Evolutionary conservation across 495 filamentous ascomycete genomes (phyloP), one percentile per base, ranked within the genome.

Genomic region (Aspergillus bridgeri): DNA sequence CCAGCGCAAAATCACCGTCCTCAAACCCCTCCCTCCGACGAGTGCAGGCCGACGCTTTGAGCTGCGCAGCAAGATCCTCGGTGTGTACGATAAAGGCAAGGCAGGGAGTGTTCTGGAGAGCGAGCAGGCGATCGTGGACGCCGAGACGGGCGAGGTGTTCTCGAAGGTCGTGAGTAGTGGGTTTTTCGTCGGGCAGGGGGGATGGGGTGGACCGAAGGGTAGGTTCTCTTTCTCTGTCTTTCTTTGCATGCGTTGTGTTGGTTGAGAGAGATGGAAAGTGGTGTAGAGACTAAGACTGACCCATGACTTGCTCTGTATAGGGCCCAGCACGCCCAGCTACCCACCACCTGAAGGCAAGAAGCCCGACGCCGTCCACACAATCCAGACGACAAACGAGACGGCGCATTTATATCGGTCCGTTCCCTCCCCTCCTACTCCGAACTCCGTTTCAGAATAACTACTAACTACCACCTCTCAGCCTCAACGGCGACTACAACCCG

Each of bases 401-500:
- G 85, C 91, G 15, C 81, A 89, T 51, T 76, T 95, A 25, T 92
- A 91, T 69, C 82, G 88, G 65, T 82, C 49, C 42, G 54, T 20
- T 42, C 42, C 43, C 17, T 20, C 25, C 43, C 18, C 15, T 21
- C 45, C 1, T 47, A 20, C 45, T 47, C 43, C 43, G 9, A 18
- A 15, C 43, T n/a, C 9, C 20, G 7, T 21, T 20, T 47, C 18
- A 2, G 1, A 20, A n/a, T n/a, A 9, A 47, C 15, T 20, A 18
- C 53, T 63, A 53, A 66, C 43, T 50, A 25, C 11, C 20, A 15
- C 13, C 23, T 20, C 13, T 21, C 46, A 74, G 86, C 47, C 80
- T 96, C 33, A 94, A 96, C 60, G 91, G 90, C 63, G 91, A 95
- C 71, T 96, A 95, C 70, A 95, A 95, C 76, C 91, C 91, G 22